Conservation (phyloP, 2,329 filamentous ascomycete species). For the Penicillium sumatraense region DNA sequence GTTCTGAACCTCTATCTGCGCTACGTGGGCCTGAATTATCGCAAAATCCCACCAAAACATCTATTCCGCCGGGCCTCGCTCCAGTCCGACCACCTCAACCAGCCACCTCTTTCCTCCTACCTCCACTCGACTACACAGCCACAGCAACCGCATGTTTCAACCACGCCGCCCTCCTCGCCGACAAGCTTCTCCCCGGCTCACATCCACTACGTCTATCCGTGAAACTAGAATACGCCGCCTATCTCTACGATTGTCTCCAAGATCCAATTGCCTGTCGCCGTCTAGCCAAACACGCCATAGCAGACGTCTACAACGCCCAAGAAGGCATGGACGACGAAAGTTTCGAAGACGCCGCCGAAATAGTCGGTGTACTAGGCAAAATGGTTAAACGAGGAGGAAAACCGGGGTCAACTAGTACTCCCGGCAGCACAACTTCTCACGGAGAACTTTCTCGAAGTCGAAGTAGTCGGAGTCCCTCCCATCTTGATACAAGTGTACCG, state of each 20-base stretch:
- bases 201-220: constrained; percentile 88
- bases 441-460: constrained; percentile 37
- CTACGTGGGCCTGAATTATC: constrained; percentile 32
- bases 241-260: constrained; percentile 89
- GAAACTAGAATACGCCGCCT: constrained; percentile 90
- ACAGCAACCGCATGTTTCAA: constrained; percentile 81
- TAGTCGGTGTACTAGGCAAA: constrained; percentile 82
- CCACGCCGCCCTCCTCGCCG: constrained; percentile 75
- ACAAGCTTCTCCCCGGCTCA: constrained; percentile 78
- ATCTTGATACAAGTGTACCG: constrained; percentile 26
- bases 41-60: constrained; percentile 1
- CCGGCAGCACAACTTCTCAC: constrained; percentile 32
- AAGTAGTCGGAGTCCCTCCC: constrained; percentile 32
- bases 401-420: constrained; percentile 36
- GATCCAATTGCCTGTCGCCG: constrained; percentile 76
- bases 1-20: constrained; percentile 42
- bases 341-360: constrained; percentile 87
- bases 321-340: constrained; percentile 96
- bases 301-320: constrained; percentile 86
- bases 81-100: constrained; percentile 27
- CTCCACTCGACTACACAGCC: constrained; percentile 78
- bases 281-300: constrained; percentile 80
- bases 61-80: constrained; percentile 43
- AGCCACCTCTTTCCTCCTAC: constrained; percentile 76
- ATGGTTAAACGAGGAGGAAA: constrained; percentile 78